These are phyloP conservation scores for Yamadazyma laniorum DNA, from an alignment of 805 yeast species.

Conservation along the genomic window DNA sequence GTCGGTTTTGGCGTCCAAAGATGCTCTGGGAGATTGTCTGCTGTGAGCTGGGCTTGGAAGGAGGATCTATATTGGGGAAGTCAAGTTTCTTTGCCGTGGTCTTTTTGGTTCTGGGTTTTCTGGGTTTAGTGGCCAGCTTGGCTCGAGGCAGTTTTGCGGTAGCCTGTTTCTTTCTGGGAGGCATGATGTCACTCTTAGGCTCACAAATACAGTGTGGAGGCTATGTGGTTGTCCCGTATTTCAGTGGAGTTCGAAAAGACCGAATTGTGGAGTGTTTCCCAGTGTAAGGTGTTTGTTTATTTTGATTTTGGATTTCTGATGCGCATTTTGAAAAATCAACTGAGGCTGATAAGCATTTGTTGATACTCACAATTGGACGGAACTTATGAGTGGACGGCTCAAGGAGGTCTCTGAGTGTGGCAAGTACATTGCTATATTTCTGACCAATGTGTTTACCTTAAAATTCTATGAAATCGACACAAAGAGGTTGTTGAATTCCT, in stretches of 20 bases:
- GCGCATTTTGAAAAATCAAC: no score
- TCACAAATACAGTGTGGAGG: no score
- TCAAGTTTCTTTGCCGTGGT: not conserved
- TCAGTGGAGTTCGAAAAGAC: no score
- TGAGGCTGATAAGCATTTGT: no score
- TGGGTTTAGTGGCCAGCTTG: not conserved
- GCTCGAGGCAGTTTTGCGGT: not conserved
- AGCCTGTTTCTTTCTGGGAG: not conserved
- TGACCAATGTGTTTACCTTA: slow-evolving; percentile 5
- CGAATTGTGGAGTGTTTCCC: no score
- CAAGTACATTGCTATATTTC: slow-evolving; percentile 4
- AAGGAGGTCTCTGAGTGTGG: slow-evolving; percentile 3
- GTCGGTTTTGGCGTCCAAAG: slow-evolving; percentile 10
- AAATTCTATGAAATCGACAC: slow-evolving; percentile 6
- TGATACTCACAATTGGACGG: no score
- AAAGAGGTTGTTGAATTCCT: slow-evolving; percentile 5
- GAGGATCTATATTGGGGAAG: not conserved
- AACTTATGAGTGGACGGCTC: no score
- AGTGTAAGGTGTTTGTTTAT: not conserved
- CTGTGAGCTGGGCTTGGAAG: not conserved
- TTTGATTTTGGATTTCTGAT: not conserved
- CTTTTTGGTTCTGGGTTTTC: slow-evolving; percentile 1
- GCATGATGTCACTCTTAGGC: not conserved
- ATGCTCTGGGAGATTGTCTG: slow-evolving; percentile 8
- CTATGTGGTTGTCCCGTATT: no score